Evolutionary conservation across 208 protist species (phyloP), one percentile per base, ranked within the genome.

Genomic region (Leishmania amazonensis): DNA sequence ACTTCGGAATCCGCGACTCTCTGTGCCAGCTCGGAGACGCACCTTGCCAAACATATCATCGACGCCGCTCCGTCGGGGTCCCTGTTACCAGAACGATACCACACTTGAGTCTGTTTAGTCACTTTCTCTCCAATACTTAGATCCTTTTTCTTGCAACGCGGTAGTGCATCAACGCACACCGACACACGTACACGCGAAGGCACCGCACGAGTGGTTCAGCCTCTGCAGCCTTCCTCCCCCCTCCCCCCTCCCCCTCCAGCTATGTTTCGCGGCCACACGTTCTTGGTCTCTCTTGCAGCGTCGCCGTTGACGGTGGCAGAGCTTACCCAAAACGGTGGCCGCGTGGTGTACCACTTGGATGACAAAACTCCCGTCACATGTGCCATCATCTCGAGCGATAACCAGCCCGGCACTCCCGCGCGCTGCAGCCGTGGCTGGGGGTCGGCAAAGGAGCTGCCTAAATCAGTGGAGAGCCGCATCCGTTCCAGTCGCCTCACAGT

Each of bases 401-500:
- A 74, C 54, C 77, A 71, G 35, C 38, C 21, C 40, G 64, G 47
- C 31, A 75, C 76, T 45, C 28, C 68, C 7, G 49, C 42, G 21
- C 31, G 57, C 21, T 51, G 76, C 21, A 71, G 47, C 47, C 60
- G 40, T 24, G 78, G 62, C 49, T 83, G 76, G 78, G 78, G 62
- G 54, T 38, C 42, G 57, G 8, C 67, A 6, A 79, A 84, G 45
- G 38, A 24, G 28, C 67, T 86, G 19, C 3, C 65, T 6, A 47
- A 31, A 47, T 76, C 71, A 2, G 4, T 78, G 67, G 60, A 78
- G 31, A 51, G 76, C 17, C 87, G 49, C 71, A 42, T 91, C 24
- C 89, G 89, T 28, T 79, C 81, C 13, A 75, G 83, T 45, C 91
- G 89, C 5, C 53, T 95, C 42, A 84, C 89, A 0, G 83, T 95